Evolutionary conservation across 306 rosid genomes (phyloP).

Genomic region (Fragaria iinumae): DNA sequence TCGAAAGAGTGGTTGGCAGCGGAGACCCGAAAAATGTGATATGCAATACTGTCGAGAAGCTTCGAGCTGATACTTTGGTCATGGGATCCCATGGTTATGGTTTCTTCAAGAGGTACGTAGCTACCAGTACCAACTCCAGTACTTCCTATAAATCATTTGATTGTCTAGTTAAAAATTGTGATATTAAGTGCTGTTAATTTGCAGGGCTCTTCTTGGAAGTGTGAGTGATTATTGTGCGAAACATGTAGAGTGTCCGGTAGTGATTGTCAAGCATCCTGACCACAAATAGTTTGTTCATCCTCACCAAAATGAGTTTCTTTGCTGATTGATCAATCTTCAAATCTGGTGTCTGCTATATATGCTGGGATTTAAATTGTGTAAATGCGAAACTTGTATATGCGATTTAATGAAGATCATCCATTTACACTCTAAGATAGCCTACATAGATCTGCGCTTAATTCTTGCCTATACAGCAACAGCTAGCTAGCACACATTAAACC

Average conservation of each 20-base stretch:
- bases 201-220: constrained; percentile 80
- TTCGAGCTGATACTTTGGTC: constrained; percentile 64
- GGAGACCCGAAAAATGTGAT: constrained; percentile 80
- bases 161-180: background rate
- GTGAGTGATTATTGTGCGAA: constrained; percentile 68
- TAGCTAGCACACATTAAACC: background rate
- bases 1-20: constrained; percentile 53
- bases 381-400: background rate
- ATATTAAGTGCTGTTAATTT: background rate
- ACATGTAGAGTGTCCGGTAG: constrained; percentile 72
- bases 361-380: background rate
- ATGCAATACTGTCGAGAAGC: constrained; percentile 55
- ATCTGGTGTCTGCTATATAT: background rate
- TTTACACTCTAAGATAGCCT: background rate
- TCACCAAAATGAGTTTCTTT: background rate
- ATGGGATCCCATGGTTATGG: constrained; percentile 88
- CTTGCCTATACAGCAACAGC: background rate
- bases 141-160: background rate
- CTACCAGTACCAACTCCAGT: background rate
- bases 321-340: constrained; percentile 14
- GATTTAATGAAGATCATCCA: background rate
- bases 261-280: constrained; percentile 60
- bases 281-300: background rate
- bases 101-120: constrained; percentile 68
- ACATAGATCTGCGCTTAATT: background rate